Evolutionary conservation across 495 filamentous ascomycete genomes (phyloP).

Genomic region (Echria macrotheca): DNA sequence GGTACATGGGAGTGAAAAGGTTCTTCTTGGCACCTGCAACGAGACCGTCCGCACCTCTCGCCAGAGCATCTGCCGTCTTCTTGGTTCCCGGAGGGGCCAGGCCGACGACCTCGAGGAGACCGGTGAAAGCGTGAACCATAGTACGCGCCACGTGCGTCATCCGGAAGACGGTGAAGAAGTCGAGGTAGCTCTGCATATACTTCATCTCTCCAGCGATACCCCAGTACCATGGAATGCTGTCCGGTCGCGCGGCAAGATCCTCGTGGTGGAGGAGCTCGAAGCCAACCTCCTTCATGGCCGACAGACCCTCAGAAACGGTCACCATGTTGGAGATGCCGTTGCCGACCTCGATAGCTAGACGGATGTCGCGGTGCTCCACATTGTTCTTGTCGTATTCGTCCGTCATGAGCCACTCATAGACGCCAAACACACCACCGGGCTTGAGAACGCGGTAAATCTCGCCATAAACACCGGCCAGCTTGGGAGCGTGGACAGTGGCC

Average conservation of each 20-base stretch:
- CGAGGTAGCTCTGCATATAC: constrained; percentile 73
- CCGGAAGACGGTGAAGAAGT: constrained; percentile 77
- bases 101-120: constrained; percentile 66
- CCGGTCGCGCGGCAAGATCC: constrained; percentile 78
- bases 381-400: constrained; percentile 90
- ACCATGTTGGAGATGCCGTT: constrained; percentile 99
- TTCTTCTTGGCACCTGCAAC: constrained; percentile 88
- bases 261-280: constrained; percentile 83
- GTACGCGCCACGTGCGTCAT: constrained; percentile 86
- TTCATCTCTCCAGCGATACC: constrained; percentile 74
- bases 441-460: constrained; percentile 95
- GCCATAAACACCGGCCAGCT: constrained; percentile 88
- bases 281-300: constrained; percentile 82
- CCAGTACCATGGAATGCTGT: constrained; percentile 90
- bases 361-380: constrained; percentile 80
- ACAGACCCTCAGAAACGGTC: constrained; percentile 71
- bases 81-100: constrained; percentile 80
- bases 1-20: constrained; percentile 97
- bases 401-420: constrained; percentile 99
- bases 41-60: constrained; percentile 75
- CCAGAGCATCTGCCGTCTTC: constrained; percentile 91
- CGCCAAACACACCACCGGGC: constrained; percentile 92
- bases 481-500: constrained; percentile 92
- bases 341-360: constrained; percentile 92
- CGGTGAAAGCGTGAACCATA: constrained; percentile 72